Conservation (phyloP, 2,329 filamentous ascomycete species). For the Hypomyces rosellus region DNA sequence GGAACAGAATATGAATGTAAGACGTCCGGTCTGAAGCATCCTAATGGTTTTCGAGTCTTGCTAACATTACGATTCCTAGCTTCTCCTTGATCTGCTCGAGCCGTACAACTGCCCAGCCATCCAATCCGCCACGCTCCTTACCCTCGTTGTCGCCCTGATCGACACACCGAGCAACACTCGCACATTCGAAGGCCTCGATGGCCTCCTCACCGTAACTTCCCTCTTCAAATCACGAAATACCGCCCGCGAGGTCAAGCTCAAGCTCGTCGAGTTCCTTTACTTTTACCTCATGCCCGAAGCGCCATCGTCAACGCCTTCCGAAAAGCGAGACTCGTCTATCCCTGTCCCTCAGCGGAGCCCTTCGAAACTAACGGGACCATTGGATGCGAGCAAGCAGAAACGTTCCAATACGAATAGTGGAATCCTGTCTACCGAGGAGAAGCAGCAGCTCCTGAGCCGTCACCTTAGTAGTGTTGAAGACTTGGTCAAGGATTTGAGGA, state of each 20-base stretch:
- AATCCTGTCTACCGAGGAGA: constrained; percentile 69
- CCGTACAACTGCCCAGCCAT: constrained; percentile 87
- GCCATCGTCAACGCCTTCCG: constrained; percentile 48
- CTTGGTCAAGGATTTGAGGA: constrained; percentile 75
- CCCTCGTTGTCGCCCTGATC: constrained; percentile 82
- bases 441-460: constrained; percentile 69
- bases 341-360: constrained; percentile 59
- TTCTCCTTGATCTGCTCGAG: constrained; percentile 90
- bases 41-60: constrained; percentile 7
- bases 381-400: constrained; percentile 31
- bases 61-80: constrained; percentile 34
- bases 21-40: constrained; percentile 17
- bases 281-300: constrained; percentile 97
- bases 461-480: constrained; percentile 81
- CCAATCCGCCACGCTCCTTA: constrained; percentile 82
- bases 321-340: constrained; percentile 38
- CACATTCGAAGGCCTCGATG: constrained; percentile 86
- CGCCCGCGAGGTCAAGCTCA: constrained; percentile 82
- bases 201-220: constrained; percentile 82
- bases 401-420: constrained; percentile 29
- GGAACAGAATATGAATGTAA: constrained; percentile 89
- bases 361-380: constrained; percentile 58
- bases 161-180: constrained; percentile 83
- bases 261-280: constrained; percentile 95
- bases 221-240: constrained; percentile 88